phyloP scores from a whole-genome alignment of 2,329 filamentous ascomycete species.

The Hypomyces perniciosus region DNA sequence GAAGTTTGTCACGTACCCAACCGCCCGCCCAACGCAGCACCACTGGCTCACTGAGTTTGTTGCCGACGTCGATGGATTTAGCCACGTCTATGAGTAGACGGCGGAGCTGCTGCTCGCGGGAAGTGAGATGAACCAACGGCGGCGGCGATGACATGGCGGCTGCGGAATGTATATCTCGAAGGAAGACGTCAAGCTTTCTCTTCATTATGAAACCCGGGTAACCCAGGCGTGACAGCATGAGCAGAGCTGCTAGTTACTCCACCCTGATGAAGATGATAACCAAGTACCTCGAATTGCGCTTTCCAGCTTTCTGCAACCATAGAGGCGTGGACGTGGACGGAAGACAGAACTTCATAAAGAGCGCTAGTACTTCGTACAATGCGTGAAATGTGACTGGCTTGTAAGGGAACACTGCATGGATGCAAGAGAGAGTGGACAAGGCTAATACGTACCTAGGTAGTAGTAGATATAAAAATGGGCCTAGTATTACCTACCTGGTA shows the following conservation, averaged over 20 bases:
- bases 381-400: too few species aligned
- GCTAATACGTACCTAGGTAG: too few species aligned
- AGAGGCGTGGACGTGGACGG: too few species aligned
- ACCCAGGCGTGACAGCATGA: constrained; percentile 20
- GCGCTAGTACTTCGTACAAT: too few species aligned
- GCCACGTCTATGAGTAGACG: constrained; percentile 79
- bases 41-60: constrained; percentile 46
- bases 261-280: too few species aligned
- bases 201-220: constrained; percentile 25
- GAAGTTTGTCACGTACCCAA: constrained; percentile 81
- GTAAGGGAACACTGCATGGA: too few species aligned
- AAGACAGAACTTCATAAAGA: too few species aligned
- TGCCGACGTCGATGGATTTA: constrained; percentile 46
- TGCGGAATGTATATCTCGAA: constrained; percentile 16
- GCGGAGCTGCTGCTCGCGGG: constrained; percentile 66
- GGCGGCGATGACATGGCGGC: constrained; percentile 17
- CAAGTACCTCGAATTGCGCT: too few species aligned
- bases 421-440: too few species aligned
- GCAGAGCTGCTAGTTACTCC: too few species aligned
- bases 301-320: too few species aligned
- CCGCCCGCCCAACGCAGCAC: constrained; percentile 75
- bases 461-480: too few species aligned
- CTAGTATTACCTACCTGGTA: not conserved
- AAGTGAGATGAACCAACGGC: constrained; percentile 50
- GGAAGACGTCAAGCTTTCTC: constrained; percentile 27